Evolutionary conservation across 1,284 basidiomycete species (phyloP).

Genomic region (Naganishia sp.): DNA sequence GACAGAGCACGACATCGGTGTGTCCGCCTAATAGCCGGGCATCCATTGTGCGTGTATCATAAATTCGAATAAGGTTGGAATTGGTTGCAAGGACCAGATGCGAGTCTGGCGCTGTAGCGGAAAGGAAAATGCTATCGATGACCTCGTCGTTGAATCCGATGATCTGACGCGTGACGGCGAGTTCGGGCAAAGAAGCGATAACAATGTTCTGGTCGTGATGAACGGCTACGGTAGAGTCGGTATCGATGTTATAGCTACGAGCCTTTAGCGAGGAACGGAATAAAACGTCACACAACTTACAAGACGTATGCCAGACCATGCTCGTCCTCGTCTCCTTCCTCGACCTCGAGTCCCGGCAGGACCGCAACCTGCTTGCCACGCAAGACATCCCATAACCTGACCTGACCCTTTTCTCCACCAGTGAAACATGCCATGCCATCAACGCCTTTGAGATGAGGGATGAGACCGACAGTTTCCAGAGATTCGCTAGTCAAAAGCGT

Average conservation of each 20-base stretch:
- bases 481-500: constrained; percentile 85
- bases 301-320: constrained; percentile 72
- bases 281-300: constrained; percentile 57
- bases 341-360: constrained; percentile 53
- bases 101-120: constrained; percentile 53
- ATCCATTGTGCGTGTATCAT: constrained; percentile 70
- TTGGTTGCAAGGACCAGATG: constrained; percentile 94
- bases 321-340: constrained; percentile 66
- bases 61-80: constrained; percentile 86
- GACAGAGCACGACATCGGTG: constrained; percentile 83
- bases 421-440: constrained; percentile 71
- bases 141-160: constrained; percentile 99
- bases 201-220: constrained; percentile 97
- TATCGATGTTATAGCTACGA: constrained; percentile 67
- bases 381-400: constrained; percentile 79
- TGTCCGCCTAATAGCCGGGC: constrained; percentile 83
- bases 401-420: constrained; percentile 79
- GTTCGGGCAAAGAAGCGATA: constrained; percentile 67
- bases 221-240: constrained; percentile 74
- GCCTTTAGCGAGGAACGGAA: background rate
- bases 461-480: constrained; percentile 78
- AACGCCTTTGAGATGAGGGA: constrained; percentile 60
- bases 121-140: constrained; percentile 80
- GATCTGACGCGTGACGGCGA: constrained; percentile 73
- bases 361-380: constrained; percentile 66